Base-by-base conservation (phyloP, 192 early-diverging fungal species). In the Geranomyces michiganensis region DNA sequence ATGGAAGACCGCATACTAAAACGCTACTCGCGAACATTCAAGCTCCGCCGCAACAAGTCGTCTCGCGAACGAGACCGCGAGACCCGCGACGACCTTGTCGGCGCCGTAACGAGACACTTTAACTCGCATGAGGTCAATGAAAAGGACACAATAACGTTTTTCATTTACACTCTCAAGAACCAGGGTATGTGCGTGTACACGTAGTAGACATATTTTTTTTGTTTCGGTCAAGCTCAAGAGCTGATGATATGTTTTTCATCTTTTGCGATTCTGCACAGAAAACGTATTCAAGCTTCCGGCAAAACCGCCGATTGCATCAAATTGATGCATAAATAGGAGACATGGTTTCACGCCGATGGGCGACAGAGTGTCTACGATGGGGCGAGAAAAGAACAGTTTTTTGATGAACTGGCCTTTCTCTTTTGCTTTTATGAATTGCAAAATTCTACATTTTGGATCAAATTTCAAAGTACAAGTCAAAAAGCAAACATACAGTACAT, bases 111-210 rank as follows among this genome's bases (percentile, higher is more conserved):
- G 43, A 74, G 64, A 29, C 81, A 82, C 65, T 82, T 79, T 46
- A 62, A 70, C 31, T 61, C 72, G 53, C 76, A 79, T 41, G 72
- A 74, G 27, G 69, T 82, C 44, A 79, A 69, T 58, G 81, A 82
- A 62, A 80, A 80, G 66, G 81, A 82, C 44, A 70, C 65, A 31
- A 60, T 82, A 7, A 58, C 78, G 3, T 74, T 63, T 61, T 82
- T 82, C 59, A 75, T 82, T 10, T 82, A 82, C 59, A 56, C 64
- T 9, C 44, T 82, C 17, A 61, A 73, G 46, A 74, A 77, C 58
- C 73, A 72, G 65, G 81, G 81, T 82, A 61, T 26, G 24, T 3
- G 51, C n/a, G n/a, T 53, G 3, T 53, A n/a, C n/a, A n/a, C n/a
- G n/a, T n/a, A n/a, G n/a, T n/a, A n/a, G n/a, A n/a, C n/a, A n/a